Percentiles rank a stretch among this genome's conserved stretches.
Conservation (phyloP, 768 basidiomycete genomes). For the Amanita phalloides region DNA sequence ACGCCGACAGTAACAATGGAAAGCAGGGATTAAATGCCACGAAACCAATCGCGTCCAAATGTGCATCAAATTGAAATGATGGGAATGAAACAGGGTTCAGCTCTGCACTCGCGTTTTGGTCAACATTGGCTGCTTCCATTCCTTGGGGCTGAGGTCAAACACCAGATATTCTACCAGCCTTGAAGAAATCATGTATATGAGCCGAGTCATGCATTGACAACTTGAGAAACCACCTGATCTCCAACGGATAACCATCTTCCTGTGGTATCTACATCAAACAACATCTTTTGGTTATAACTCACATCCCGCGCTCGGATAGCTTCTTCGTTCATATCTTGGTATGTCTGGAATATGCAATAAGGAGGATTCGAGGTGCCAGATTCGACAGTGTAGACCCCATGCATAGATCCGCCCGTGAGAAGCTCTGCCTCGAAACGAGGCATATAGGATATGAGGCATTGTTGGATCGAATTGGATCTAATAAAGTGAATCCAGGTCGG, state of each 20-base stretch:
- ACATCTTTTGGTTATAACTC: conserved; percentile 40
- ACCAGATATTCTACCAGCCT: conserved; percentile 47
- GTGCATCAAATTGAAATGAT: conserved; percentile 35
- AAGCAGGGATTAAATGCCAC: conserved; percentile 62
- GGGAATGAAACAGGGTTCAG: conserved; percentile 12
- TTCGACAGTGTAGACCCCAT: conserved; percentile 72
- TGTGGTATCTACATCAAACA: conserved; percentile 66
- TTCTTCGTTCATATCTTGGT: conserved; percentile 36
- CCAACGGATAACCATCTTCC: conserved; percentile 60
- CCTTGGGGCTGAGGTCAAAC: conserved; percentile 26
- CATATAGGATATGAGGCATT: conserved; percentile 63
- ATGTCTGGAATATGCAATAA: conserved; percentile 23
- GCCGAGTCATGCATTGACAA: not conserved
- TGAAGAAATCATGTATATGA: conserved; percentile 14
- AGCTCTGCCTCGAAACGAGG: conserved; percentile 60
- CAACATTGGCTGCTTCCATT: not conserved
- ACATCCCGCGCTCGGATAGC: not conserved
- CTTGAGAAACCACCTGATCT: conserved; percentile 42
- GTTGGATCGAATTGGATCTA: conserved; percentile 74
- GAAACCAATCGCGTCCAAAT: conserved; percentile 65
- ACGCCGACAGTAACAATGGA: conserved; percentile 48
- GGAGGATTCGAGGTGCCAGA: conserved; percentile 21
- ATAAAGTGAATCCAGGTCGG: not conserved
- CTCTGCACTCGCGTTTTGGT: not conserved
- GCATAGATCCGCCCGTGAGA: conserved; percentile 34